A percentile compares a stretch with the other conserved stretches of the same genome.
Evolutionary conservation across 2,329 filamentous ascomycete genomes (phyloP).

Genomic region (Catunica adiposa): DNA sequence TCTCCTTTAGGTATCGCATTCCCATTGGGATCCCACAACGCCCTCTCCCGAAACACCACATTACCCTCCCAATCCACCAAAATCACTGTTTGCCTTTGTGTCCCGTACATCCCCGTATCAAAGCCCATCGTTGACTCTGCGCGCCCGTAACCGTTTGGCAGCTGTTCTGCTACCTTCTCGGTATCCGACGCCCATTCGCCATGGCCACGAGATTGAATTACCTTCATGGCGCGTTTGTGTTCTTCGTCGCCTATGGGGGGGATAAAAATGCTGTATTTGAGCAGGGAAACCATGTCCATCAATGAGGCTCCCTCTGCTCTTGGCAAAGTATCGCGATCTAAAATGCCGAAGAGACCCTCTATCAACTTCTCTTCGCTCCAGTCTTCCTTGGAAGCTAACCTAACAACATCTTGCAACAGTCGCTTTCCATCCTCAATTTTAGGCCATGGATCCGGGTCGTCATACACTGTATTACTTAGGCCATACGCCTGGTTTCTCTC

Average conservation of each 20-base stretch:
- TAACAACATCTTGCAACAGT: conserved; percentile 28
- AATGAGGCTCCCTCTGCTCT: conserved; percentile 24
- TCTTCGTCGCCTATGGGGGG: conserved; percentile 36
- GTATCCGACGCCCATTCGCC: conserved; percentile 2
- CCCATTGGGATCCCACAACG: conserved; percentile 42
- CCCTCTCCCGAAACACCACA: conserved; percentile 41
- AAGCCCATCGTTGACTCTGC: conserved; percentile 29
- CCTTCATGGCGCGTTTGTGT: conserved; percentile 29
- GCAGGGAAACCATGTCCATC: conserved; percentile 36
- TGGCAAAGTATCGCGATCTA: conserved; percentile 42
- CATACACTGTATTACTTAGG: conserved; percentile 45
- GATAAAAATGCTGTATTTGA: conserved; percentile 46
- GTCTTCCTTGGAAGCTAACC: conserved; percentile 23
- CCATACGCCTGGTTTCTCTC: conserved; percentile 36
- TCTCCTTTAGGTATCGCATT: conserved; percentile 35
- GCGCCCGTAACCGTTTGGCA: conserved; percentile 23
- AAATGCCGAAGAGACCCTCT: conserved; percentile 34
- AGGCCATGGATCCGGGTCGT: conserved; percentile 38
- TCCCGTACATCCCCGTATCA: conserved; percentile 45
- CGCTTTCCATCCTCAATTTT: conserved; percentile 40
- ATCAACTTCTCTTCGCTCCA: conserved; percentile 32
- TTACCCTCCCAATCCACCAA: conserved; percentile 47
- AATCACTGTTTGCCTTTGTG: conserved; percentile 46
- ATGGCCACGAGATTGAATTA: conserved; percentile 23
- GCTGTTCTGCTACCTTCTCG: conserved; percentile 21